A percentile compares a stretch with the other conserved stretches of the same genome.
Evolutionary conservation across 345 rosid genomes (phyloP).

Genomic region (Erysimum cheiranthoides): DNA sequence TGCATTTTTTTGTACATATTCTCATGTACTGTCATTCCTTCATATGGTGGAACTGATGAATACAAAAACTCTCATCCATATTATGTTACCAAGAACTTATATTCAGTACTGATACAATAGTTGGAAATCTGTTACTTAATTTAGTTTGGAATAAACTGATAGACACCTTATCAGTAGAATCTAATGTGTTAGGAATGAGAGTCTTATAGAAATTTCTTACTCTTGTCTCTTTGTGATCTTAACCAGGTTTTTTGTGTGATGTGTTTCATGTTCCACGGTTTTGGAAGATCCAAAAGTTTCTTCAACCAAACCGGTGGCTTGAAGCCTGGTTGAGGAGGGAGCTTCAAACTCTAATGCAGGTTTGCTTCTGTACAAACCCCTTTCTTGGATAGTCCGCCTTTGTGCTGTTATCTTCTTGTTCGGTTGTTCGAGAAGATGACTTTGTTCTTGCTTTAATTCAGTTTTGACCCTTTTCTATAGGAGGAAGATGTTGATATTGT

Average conservation of each 20-base stretch:
- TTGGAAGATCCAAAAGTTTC: conserved; percentile 75
- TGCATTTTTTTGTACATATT: conserved; percentile 16
- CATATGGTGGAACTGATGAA: conserved; percentile 1
- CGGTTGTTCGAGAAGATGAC: neutral
- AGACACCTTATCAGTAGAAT: neutral
- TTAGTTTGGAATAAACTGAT: neutral
- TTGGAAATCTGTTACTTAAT: neutral
- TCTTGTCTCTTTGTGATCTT: conserved; percentile 10
- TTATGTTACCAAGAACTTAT: neutral
- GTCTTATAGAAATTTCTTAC: neutral
- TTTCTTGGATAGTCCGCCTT: neutral
- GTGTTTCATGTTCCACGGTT: conserved; percentile 55
- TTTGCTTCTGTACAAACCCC: neutral
- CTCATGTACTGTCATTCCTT: conserved; percentile 9
- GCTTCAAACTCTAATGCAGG: conserved; percentile 89
- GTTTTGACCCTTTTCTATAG: conserved; percentile 39
- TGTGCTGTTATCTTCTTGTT: neutral
- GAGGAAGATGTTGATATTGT: conserved; percentile 81
- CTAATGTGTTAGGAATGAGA: neutral
- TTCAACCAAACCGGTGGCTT: conserved; percentile 67
- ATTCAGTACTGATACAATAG: neutral
- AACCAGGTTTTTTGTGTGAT: conserved; percentile 63
- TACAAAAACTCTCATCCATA: neutral
- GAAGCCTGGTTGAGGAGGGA: conserved; percentile 81
- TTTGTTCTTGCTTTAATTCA: neutral